phyloP scores from a whole-genome alignment of 805 yeast genomes.

The Teunomyces tritomae region DNA sequence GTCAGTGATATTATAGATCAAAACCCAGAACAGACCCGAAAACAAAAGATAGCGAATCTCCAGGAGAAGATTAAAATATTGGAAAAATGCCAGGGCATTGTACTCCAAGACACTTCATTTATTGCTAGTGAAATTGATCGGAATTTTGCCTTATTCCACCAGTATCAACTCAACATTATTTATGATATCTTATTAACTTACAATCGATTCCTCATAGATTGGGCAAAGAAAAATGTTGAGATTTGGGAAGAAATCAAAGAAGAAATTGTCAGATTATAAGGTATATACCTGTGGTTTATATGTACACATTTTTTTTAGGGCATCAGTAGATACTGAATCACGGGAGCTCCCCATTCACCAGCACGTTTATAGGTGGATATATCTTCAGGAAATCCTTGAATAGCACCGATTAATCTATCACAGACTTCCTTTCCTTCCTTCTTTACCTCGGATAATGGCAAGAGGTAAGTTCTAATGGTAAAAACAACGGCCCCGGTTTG shows the following conservation, averaged over 20 bases:
- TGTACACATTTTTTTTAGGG: neutral
- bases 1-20: conserved; percentile 59
- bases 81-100: conserved; percentile 47
- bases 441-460: conserved; percentile 33
- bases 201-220: conserved; percentile 53
- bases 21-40: conserved; percentile 63
- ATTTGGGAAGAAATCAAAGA: conserved; percentile 64
- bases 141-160: conserved; percentile 48
- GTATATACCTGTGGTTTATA: neutral
- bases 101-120: conserved; percentile 39
- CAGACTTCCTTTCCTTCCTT: conserved; percentile 35
- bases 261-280: conserved; percentile 28
- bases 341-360: conserved; percentile 70
- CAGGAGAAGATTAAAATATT: conserved; percentile 52
- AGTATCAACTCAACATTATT: conserved; percentile 49
- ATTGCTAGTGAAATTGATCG: conserved; percentile 46
- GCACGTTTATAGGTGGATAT: conserved; percentile 62
- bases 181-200: conserved; percentile 52
- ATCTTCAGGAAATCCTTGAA: conserved; percentile 58
- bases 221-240: conserved; percentile 68
- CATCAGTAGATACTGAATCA: conserved; percentile 17
- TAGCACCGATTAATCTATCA: conserved; percentile 58
- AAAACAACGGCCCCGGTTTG: conserved; percentile 37
- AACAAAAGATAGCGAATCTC: conserved; percentile 48
- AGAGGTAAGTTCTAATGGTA: conserved; percentile 40